phyloP scores from a whole-genome alignment of 2,329 filamentous ascomycete species.

The Ceratocystis cacaofunesta region DNA sequence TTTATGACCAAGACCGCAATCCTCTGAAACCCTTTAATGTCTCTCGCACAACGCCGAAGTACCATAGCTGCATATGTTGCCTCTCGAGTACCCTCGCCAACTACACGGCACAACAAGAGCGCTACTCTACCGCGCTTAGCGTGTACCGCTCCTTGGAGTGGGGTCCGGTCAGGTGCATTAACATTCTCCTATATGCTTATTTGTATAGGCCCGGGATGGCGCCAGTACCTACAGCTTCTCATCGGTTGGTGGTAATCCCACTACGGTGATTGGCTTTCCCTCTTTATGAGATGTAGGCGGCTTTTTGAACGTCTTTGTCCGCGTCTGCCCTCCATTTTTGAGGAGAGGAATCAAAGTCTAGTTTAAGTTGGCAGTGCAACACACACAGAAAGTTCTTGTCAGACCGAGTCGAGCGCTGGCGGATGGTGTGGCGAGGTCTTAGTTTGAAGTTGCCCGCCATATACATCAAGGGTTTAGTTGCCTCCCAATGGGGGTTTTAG shows the following conservation, averaged over 20 bases:
- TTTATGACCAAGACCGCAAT: slow-evolving; percentile 6
- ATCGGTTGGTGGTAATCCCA: slow-evolving; percentile 22
- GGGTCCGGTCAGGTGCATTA: slow-evolving; percentile 45
- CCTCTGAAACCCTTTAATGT: slow-evolving; percentile 25
- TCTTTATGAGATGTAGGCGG: slow-evolving; percentile 30
- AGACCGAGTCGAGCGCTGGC: slow-evolving; percentile 19
- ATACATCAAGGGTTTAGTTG: not conserved
- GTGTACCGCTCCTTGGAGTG: slow-evolving; percentile 32
- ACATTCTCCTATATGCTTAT: slow-evolving; percentile 30
- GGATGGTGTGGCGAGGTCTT: not conserved
- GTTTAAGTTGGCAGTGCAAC: slow-evolving; percentile 78
- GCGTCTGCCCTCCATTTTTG: slow-evolving; percentile 48
- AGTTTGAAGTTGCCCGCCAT: not conserved
- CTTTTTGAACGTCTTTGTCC: slow-evolving; percentile 93
- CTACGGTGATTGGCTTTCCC: slow-evolving; percentile 20
- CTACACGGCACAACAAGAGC: slow-evolving; percentile 17
- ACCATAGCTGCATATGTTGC: slow-evolving; percentile 23
- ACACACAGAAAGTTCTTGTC: slow-evolving; percentile 50
- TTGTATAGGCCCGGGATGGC: slow-evolving; percentile 31
- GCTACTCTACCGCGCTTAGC: not conserved
- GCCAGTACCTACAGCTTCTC: slow-evolving; percentile 28
- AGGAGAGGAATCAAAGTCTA: slow-evolving; percentile 87
- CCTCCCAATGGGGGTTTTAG: slow-evolving; percentile 16
- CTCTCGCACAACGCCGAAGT: slow-evolving; percentile 32
- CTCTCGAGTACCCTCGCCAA: slow-evolving; percentile 17